These are phyloP conservation scores for Colletotrichum sp. DNA, from an alignment of 2,329 filamentous ascomycete genomes.

Conservation along the genomic window DNA sequence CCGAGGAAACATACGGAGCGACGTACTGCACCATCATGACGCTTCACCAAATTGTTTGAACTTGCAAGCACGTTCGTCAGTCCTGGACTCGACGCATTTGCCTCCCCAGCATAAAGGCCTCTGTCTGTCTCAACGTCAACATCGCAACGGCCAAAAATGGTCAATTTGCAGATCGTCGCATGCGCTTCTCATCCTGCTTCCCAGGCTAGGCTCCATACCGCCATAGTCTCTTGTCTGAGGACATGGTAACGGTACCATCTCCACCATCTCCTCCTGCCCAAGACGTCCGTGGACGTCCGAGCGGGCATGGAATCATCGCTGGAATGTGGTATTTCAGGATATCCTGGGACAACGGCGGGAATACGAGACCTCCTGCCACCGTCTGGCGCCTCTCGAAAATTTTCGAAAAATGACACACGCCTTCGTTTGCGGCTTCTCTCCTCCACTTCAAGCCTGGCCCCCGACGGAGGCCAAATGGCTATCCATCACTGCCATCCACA, in stretches of 20 bases:
- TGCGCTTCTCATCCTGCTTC: neutral
- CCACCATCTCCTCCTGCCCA: neutral
- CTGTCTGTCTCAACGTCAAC: neutral
- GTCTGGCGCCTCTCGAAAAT: neutral
- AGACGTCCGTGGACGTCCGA: constrained; percentile 14
- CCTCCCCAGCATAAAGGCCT: neutral
- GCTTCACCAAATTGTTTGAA: neutral
- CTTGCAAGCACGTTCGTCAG: neutral
- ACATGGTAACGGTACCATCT: neutral
- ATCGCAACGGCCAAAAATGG: neutral
- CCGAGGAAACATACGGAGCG: neutral
- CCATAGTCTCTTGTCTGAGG: neutral
- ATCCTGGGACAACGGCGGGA: constrained; percentile 2
- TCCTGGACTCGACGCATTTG: neutral
- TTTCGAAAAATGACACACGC: neutral
- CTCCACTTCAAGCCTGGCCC: neutral
- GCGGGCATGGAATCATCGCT: neutral
- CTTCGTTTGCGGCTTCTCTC: neutral
- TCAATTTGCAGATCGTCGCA: neutral
- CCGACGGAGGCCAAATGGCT: neutral
- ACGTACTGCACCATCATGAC: neutral
- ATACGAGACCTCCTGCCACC: neutral
- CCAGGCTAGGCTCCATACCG: neutral
- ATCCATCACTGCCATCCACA: neutral
- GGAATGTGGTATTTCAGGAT: constrained; percentile 4